Conservation (phyloP, 2,329 filamentous ascomycete species). For the Cladosporium sp. region DNA sequence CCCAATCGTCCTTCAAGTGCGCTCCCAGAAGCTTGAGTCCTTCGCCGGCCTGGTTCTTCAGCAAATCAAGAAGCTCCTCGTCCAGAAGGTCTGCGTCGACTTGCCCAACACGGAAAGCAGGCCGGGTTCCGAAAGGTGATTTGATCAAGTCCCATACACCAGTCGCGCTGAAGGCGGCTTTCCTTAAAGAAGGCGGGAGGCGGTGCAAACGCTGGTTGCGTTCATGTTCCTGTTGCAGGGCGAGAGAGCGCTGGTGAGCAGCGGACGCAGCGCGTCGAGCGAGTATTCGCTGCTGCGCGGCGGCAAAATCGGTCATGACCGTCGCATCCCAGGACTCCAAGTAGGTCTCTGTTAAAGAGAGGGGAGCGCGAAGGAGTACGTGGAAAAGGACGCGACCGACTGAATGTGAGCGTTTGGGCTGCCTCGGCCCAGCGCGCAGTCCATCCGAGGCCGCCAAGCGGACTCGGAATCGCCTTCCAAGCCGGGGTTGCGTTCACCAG, state of each 20-base stretch:
- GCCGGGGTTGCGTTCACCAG: neutral
- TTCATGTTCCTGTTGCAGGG: constrained; percentile 13
- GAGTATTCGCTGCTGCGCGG: constrained; percentile 80
- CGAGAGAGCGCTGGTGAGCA: constrained; percentile 29
- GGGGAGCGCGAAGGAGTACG: no score
- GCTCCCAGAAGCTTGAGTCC: constrained; percentile 79
- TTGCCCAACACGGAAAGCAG: constrained; percentile 88
- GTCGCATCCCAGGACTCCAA: neutral
- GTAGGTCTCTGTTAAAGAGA: no score
- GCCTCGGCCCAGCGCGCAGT: neutral
- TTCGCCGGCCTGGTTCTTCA: constrained; percentile 80
- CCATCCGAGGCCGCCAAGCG: neutral
- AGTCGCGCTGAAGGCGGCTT: constrained; percentile 25
- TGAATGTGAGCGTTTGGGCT: neutral
- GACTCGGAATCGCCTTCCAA: neutral
- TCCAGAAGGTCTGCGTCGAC: constrained; percentile 93
- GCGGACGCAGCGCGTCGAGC: constrained; percentile 67
- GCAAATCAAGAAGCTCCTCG: constrained; percentile 79
- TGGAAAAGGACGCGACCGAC: no score
- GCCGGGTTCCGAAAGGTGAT: constrained; percentile 70
- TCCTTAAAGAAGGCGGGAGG: constrained; percentile 52
- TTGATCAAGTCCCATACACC: constrained; percentile 62
- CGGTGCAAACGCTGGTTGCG: constrained; percentile 25
- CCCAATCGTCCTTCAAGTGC: constrained; percentile 78
- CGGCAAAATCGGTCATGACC: constrained; percentile 62